Percentiles rank a stretch among this genome's conserved stretches.
phyloP scores from a whole-genome alignment of 305 asterid genomes.

The Fraxinus angustifolia region DNA sequence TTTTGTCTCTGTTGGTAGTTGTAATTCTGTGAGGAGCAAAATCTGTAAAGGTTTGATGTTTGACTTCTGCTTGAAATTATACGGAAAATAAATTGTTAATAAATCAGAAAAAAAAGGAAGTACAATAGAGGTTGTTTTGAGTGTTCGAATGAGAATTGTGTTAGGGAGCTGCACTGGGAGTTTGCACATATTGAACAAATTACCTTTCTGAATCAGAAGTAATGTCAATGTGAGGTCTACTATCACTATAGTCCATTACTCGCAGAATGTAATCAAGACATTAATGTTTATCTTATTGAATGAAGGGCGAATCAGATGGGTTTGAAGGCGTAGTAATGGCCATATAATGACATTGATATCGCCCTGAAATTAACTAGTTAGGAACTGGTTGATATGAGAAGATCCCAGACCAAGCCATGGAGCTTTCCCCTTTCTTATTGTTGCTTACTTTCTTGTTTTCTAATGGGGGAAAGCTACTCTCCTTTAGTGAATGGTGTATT shows the following conservation, averaged over 20 bases:
- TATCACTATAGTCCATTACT: not conserved
- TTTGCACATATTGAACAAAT: not conserved
- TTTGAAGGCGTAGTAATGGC: not conserved
- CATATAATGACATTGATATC: not conserved
- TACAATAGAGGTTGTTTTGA: not conserved
- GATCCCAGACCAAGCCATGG: not conserved
- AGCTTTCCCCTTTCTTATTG: not conserved
- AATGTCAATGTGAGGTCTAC: not conserved
- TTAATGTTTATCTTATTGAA: not conserved
- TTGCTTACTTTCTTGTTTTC: not conserved
- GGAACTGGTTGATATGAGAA: not conserved
- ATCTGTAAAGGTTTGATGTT: not conserved
- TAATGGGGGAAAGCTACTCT: not conserved
- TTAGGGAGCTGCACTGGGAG: not conserved
- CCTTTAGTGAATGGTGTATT: not conserved
- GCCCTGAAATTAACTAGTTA: not conserved
- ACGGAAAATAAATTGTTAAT: not conserved
- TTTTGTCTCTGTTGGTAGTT: not conserved
- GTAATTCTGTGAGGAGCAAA: not conserved
- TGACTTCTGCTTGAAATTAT: not conserved
- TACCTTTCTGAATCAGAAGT: not conserved
- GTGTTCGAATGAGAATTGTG: not conserved
- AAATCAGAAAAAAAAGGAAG: not conserved
- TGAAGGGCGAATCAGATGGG: not conserved
- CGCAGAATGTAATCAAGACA: not conserved